phyloP scores from a whole-genome alignment of 2,329 filamentous ascomycete species.

The Cladosporium sp. region DNA sequence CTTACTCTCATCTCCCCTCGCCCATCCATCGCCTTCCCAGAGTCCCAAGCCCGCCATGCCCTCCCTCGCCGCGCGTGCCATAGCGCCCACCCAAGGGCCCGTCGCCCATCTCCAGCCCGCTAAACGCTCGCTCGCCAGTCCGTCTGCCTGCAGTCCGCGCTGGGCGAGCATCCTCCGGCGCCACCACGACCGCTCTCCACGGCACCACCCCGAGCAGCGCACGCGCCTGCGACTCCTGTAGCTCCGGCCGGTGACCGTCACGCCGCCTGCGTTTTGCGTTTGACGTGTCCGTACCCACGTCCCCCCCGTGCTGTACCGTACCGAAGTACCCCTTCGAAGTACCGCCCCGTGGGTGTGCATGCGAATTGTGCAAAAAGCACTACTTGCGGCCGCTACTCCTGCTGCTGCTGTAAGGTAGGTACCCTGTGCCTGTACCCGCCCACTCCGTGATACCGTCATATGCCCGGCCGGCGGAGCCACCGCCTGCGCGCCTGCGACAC shows the following conservation, averaged over 20 bases:
- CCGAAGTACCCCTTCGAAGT: neutral
- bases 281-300: neutral
- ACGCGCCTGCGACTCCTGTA: too few relatives aligned
- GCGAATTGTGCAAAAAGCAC: conserved; percentile 4
- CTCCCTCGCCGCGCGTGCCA: too few relatives aligned
- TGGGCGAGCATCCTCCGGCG: too few relatives aligned
- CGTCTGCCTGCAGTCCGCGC: too few relatives aligned
- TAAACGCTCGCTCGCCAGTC: too few relatives aligned
- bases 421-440: neutral
- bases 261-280: neutral
- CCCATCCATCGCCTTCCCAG: too few relatives aligned
- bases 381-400: neutral
- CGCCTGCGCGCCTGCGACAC: conserved; percentile 4
- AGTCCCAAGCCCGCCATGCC: too few relatives aligned
- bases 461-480: conserved; percentile 5
- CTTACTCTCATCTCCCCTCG: too few relatives aligned
- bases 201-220: too few relatives aligned
- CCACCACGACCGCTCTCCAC: too few relatives aligned
- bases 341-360: conserved; percentile 4
- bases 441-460: conserved; percentile 1
- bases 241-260: neutral
- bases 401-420: neutral
- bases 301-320: conserved; percentile 3
- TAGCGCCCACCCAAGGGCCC: too few relatives aligned
- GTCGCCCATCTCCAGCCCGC: too few relatives aligned